Evolutionary conservation across 257 asterid species (phyloP).

Genomic region (Rubia yunnanensis): DNA sequence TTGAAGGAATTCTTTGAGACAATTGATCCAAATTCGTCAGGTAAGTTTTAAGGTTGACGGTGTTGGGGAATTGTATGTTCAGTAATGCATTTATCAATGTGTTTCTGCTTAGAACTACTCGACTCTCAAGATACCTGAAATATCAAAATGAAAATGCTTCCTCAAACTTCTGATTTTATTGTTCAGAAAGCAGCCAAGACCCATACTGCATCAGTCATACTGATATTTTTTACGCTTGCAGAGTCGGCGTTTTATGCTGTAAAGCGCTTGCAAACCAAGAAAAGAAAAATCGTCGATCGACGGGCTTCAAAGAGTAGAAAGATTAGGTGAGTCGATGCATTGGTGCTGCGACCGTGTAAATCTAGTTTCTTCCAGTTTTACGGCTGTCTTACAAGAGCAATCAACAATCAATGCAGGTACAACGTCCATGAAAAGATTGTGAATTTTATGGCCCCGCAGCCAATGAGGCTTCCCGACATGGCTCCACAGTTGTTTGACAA

Average conservation of each 20-base stretch:
- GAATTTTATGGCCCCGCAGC: slow-evolving; percentile 84
- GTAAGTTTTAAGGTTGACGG: slow-evolving; percentile 22
- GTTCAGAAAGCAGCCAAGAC: neutral
- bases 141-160: too few relatives aligned
- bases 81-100: neutral
- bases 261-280: slow-evolving; percentile 72
- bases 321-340: slow-evolving; percentile 48
- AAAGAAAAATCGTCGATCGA: slow-evolving; percentile 80
- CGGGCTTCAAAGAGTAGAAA: slow-evolving; percentile 96
- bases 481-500: slow-evolving; percentile 52
- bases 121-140: neutral
- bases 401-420: slow-evolving; percentile 44
- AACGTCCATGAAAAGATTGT: slow-evolving; percentile 80
- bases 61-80: neutral
- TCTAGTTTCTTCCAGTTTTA: neutral
- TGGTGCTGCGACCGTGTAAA: neutral
- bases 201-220: neutral
- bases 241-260: slow-evolving; percentile 74
- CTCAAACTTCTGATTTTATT: neutral
- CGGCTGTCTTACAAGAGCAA: neutral
- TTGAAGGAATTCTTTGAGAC: slow-evolving; percentile 89
- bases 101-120: neutral
- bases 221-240: slow-evolving; percentile 22
- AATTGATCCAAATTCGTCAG: slow-evolving; percentile 76
- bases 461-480: slow-evolving; percentile 41